Evolutionary conservation across 768 basidiomycete species (phyloP).

Genomic region (Nidularia pulvinata): DNA sequence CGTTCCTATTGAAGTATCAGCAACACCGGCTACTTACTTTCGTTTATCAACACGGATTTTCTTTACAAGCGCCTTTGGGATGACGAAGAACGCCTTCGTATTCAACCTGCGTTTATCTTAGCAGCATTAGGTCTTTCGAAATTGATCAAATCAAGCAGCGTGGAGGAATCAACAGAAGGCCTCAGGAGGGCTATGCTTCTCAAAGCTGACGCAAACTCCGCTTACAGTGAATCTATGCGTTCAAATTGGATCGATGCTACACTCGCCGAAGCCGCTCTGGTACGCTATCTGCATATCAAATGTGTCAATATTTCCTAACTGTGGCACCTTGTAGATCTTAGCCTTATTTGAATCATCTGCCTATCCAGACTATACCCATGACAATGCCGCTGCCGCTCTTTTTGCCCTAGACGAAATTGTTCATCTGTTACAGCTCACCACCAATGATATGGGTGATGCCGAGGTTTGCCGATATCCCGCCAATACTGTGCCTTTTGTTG

Average conservation of each 20-base stretch:
- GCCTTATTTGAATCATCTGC: slow-evolving; percentile 78
- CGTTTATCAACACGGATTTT: slow-evolving; percentile 60
- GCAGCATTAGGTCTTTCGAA: slow-evolving; percentile 70
- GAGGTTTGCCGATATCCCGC: slow-evolving; percentile 51
- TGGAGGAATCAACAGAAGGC: slow-evolving; percentile 53
- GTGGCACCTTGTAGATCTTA: slow-evolving; percentile 46
- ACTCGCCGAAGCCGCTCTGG: slow-evolving; percentile 74
- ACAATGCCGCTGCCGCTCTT: slow-evolving; percentile 52
- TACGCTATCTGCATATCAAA: slow-evolving; percentile 15
- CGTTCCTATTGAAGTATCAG: slow-evolving; percentile 46
- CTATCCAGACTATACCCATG: slow-evolving; percentile 62
- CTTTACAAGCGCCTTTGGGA: slow-evolving; percentile 53
- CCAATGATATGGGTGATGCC: slow-evolving; percentile 55
- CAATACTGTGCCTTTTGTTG: slow-evolving; percentile 48
- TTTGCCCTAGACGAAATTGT: slow-evolving; percentile 66
- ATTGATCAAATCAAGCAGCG: slow-evolving; percentile 72
- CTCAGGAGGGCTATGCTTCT: slow-evolving; percentile 58
- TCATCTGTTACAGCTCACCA: slow-evolving; percentile 49
- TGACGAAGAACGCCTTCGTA: slow-evolving; percentile 47
- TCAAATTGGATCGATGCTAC: slow-evolving; percentile 56
- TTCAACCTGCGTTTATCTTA: slow-evolving; percentile 74
- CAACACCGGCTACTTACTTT: slow-evolving; percentile 65
- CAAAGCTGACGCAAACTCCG: slow-evolving; percentile 53
- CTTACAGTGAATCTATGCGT: slow-evolving; percentile 50
- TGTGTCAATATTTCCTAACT: not conserved